These are phyloP conservation scores for Ambispora gerdemannii DNA, from an alignment of 192 early-diverging fungal species.

Conservation along the genomic window DNA sequence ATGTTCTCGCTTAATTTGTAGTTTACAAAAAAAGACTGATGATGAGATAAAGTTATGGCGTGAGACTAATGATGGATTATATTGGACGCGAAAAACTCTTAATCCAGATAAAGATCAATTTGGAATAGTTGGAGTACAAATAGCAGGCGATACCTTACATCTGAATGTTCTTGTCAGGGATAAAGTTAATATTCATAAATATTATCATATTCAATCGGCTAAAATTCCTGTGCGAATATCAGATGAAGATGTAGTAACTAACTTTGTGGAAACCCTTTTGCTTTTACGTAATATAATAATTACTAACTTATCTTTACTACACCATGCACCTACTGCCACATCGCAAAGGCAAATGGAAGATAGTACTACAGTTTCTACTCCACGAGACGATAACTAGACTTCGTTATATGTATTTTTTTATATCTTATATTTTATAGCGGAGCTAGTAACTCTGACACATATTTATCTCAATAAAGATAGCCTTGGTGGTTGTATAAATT, in stretches of 20 bases:
- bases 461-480: too few relatives aligned
- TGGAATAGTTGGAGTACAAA: background rate
- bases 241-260: conserved; percentile 8
- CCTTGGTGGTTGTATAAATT: too few relatives aligned
- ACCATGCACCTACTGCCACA: background rate
- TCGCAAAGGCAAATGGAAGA: background rate
- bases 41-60: conserved; percentile 15
- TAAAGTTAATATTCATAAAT: background rate
- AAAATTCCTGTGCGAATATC: conserved; percentile 12
- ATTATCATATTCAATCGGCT: conserved; percentile 7
- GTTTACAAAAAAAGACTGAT: conserved; percentile 1
- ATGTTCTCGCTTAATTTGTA: conserved; percentile 19
- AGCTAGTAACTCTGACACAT: too few relatives aligned
- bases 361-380: conserved; percentile 11
- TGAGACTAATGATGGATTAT: conserved; percentile 17
- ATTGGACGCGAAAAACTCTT: conserved; percentile 3
- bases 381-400: too few relatives aligned
- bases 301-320: conserved; percentile 19
- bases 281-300: conserved; percentile 8
- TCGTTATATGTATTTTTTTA: too few relatives aligned
- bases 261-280: conserved; percentile 4
- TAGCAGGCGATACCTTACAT: conserved; percentile 1
- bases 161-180: conserved; percentile 14
- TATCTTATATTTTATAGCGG: too few relatives aligned
- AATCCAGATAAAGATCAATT: conserved; percentile 10